Conservation (phyloP, 202 grass and related monocot genomes). For the Panicum hallii region DNA sequence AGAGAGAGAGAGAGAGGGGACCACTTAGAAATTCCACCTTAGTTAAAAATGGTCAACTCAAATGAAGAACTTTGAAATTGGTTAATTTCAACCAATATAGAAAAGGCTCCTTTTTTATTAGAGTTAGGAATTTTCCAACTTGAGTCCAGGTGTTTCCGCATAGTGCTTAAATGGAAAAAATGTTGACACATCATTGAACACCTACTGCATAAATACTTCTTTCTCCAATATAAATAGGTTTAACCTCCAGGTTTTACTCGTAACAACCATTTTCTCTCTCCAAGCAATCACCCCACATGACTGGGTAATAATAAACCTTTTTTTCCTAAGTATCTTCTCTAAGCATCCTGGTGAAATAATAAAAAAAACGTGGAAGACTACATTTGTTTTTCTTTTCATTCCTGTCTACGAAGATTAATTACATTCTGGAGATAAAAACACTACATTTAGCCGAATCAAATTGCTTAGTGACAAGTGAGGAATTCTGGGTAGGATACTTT, state of each 20-base stretch:
- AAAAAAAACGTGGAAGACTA: neutral
- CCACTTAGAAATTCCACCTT: neutral
- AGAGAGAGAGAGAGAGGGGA: too few relatives aligned
- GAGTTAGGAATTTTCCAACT: too few relatives aligned
- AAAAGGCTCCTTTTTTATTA: too few relatives aligned
- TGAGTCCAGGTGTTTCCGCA: too few relatives aligned
- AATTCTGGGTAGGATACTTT: neutral
- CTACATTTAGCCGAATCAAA: neutral
- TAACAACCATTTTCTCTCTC: neutral
- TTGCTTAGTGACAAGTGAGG: neutral
- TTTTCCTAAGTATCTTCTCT: neutral
- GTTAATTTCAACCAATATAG: too few relatives aligned
- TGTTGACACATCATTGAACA: neutral
- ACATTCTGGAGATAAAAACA: neutral
- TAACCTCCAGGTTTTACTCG: neutral
- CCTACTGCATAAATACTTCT: too few relatives aligned
- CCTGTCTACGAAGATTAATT: neutral
- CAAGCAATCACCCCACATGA: neutral
- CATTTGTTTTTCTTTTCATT: neutral
- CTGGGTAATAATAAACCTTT: neutral
- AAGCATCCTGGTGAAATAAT: too few relatives aligned
- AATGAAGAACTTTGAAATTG: neutral
- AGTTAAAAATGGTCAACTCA: neutral
- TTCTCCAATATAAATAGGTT: neutral
- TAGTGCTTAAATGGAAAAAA: neutral